These are phyloP conservation scores for Tetracladium setigerum DNA, from an alignment of 495 filamentous ascomycete species.

Conservation along the genomic window DNA sequence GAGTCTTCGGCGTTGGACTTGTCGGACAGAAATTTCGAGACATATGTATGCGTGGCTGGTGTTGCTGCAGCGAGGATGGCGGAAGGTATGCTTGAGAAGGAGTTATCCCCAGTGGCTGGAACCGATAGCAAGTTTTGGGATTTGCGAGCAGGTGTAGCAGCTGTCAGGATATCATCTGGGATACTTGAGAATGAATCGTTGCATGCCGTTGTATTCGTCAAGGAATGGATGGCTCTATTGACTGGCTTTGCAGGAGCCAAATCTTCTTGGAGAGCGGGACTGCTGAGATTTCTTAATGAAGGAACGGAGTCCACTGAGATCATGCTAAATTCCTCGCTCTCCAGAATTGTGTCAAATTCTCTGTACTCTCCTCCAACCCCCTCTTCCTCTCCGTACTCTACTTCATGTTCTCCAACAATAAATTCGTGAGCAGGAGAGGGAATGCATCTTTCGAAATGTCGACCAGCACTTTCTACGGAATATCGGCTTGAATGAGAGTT, in stretches of 20 bases:
- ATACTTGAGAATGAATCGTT: conserved; percentile 46
- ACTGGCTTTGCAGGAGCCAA: background rate
- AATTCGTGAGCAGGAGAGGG: background rate
- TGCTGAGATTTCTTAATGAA: conserved; percentile 20
- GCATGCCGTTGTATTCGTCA: conserved; percentile 4
- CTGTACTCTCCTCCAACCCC: conserved; percentile 10
- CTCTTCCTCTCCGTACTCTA: conserved; percentile 10
- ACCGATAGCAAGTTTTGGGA: conserved; percentile 17
- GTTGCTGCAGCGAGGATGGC: conserved; percentile 40
- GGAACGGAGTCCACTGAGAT: conserved; percentile 25
- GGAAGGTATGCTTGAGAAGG: conserved; percentile 43
- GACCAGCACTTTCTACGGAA: background rate
- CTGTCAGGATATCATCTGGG: conserved; percentile 34
- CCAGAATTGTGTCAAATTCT: conserved; percentile 23
- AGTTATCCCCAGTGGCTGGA: conserved; percentile 19
- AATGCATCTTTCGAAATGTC: background rate
- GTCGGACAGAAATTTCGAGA: conserved; percentile 3
- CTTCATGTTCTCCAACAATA: conserved; percentile 6
- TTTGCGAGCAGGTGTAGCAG: conserved; percentile 36
- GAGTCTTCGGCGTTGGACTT: conserved; percentile 24
- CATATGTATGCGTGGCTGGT: conserved; percentile 25
- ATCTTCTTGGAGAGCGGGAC: conserved; percentile 9
- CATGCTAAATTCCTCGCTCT: conserved; percentile 25
- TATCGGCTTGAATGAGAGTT: background rate
- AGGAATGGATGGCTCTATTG: conserved; percentile 2